Base-by-base conservation (phyloP, 345 rosid species). In the Kandelia obovata region DNA sequence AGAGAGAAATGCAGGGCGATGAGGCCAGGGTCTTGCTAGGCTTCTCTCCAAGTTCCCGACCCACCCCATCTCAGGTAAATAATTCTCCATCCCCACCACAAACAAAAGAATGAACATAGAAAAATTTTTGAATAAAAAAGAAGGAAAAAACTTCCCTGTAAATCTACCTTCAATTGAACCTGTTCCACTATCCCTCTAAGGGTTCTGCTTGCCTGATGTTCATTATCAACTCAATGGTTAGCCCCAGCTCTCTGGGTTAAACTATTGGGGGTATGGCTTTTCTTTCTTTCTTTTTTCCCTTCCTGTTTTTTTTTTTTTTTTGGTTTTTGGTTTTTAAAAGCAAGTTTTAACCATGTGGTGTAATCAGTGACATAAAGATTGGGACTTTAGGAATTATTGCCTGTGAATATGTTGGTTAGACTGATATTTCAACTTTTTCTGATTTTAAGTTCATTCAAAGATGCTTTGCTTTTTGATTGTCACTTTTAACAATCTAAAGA, bases 11-110 rank as follows among this genome's bases (percentile, higher is more conserved):
- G 98, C 77, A 74, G 85, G 86, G 79, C 73, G 89, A 87, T 73
- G 97, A 93, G 73, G 98, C 97, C 70, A 86, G 80, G 73, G 62
- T 80, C 63, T 77, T 84, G 78, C 82, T 93, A 66, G 96, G 96
- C 66, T 88, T 91, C 82, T 85, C 92, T 74, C 88, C 86, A 58
- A 47, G 73, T 78, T 88, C 90, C 77, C 73, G 79, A 68, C 96
- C 96, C 19, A 70, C 82, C 71, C 72, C 68, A 43, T 85, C 81
- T 66, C 89, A 93, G 98, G 97, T 86, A 62, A 23, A 7, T 11
- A 37, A 9, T 39, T 39, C 4, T 11, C 16, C 46, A 43, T 15
- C 49, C 15, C 17, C 17, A 43, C 17, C 49, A 13, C 49, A 15
- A 43, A 13, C 49, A 43, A 13, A 13, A 43, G 17, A 11, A 15